Evolutionary conservation across 306 rosid species (phyloP).

Genomic region (Abrus precatorius): DNA sequence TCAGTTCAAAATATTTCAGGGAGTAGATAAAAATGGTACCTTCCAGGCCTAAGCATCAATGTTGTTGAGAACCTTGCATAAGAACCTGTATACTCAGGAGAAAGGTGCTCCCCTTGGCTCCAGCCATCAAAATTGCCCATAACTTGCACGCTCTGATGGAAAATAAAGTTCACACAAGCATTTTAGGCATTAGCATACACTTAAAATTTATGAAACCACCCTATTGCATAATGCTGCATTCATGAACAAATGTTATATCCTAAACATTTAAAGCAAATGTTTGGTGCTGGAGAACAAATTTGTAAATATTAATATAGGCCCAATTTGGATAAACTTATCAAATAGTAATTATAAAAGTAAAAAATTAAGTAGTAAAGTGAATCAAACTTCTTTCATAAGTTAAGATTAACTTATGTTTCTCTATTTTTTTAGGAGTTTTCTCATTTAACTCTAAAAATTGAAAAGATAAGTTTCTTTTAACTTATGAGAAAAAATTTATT

Average conservation of each 20-base stretch:
- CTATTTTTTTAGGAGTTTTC: no score
- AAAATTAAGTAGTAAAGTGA: no score
- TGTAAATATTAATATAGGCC: not conserved
- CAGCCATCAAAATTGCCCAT: slow-evolving; percentile 97
- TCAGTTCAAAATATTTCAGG: slow-evolving; percentile 5
- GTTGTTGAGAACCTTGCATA: slow-evolving; percentile 82
- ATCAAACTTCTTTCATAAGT: no score
- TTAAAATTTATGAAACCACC: not conserved
- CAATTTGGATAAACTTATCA: no score
- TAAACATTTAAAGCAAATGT: slow-evolving; percentile 36
- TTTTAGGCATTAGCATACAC: slow-evolving; percentile 22
- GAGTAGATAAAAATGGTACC: slow-evolving; percentile 54
- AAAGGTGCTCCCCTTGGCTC: slow-evolving; percentile 94
- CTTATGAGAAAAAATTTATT: no score
- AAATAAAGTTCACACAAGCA: slow-evolving; percentile 30
- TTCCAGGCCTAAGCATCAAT: slow-evolving; percentile 86
- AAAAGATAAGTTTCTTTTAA: no score
- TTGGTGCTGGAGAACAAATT: not conserved
- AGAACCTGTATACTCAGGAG: slow-evolving; percentile 84
- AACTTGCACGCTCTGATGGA: slow-evolving; percentile 81
- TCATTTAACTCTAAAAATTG: no score
- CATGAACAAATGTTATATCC: not conserved
- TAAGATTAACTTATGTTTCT: no score
- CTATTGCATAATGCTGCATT: slow-evolving; percentile 4
- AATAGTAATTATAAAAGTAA: no score